phyloP scores from a whole-genome alignment of 192 early-diverging fungal genomes.

The Coemansia javaensis region DNA sequence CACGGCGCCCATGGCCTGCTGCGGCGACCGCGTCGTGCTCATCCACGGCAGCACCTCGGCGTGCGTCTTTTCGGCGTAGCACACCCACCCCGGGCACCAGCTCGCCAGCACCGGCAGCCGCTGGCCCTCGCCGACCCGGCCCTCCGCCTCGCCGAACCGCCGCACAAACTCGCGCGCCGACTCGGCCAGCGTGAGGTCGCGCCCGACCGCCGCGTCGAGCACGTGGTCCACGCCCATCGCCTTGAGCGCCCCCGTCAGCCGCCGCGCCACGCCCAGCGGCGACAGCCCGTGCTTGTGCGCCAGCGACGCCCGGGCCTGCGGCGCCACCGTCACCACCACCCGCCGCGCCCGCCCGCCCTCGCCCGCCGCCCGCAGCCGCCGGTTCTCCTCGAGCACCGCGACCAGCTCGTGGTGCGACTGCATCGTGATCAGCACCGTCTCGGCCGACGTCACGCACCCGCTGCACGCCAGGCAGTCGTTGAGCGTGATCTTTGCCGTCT shows the following conservation, averaged over 20 bases:
- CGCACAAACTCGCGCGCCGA: slow-evolving; percentile 86
- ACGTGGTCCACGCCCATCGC: slow-evolving; percentile 78
- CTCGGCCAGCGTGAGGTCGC: slow-evolving; percentile 82
- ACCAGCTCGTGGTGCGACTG: slow-evolving; percentile 88
- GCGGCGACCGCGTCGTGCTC: slow-evolving; percentile 88
- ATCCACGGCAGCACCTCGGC: slow-evolving; percentile 82
- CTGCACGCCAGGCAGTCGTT: slow-evolving; percentile 99
- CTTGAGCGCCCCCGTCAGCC: slow-evolving; percentile 73
- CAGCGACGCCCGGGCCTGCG: slow-evolving; percentile 86
- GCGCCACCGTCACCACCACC: slow-evolving; percentile 84
- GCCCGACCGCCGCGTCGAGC: slow-evolving; percentile 84
- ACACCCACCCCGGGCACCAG: slow-evolving; percentile 87
- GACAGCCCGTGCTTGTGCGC: slow-evolving; percentile 78
- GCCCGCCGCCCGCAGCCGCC: slow-evolving; percentile 13
- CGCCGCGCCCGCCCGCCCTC: slow-evolving; percentile 15
- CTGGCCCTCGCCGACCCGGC: slow-evolving; percentile 13
- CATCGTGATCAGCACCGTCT: slow-evolving; percentile 86
- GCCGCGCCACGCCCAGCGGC: slow-evolving; percentile 61
- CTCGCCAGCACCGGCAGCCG: slow-evolving; percentile 61
- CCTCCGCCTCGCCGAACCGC: slow-evolving; percentile 54
- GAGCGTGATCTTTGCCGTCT: slow-evolving; percentile 79
- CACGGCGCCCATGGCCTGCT: slow-evolving; percentile 93
- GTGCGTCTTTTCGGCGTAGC: slow-evolving; percentile 99
- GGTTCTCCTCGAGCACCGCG: slow-evolving; percentile 39
- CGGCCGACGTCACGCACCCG: slow-evolving; percentile 97